Base-by-base conservation (phyloP, 768 basidiomycete genomes). In the Naganishia friedmannii region DNA sequence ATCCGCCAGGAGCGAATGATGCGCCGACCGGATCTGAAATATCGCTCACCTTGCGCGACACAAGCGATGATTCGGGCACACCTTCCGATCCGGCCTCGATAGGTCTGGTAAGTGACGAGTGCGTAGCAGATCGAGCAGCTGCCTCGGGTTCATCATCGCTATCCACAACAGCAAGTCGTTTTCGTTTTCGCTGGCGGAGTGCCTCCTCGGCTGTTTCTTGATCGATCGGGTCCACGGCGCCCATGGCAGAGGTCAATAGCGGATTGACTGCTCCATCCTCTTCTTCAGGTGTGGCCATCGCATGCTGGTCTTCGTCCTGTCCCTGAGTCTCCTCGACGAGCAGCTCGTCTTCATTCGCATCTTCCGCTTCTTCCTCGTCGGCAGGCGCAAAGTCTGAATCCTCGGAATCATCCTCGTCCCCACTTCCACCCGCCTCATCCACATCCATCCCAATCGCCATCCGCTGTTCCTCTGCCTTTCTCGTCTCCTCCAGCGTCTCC, bases 401-500 rank as follows among this genome's bases (percentile, higher is more conserved):
- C 66, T 69, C 69, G 19, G 51, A 17, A 13, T 74, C 73, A 29
- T 72, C 74, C 29, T 73, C 75, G 0, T 28, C 71, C 15, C 73
- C 73, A 2, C 53, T 73, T 5, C 69, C 76, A 12, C 53, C 63
- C n/a, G 68, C 70, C n/a, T 70, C 67, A 6, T 72, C 73, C 21
- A 48, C 46, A 26, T 46, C 55, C 55, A 12, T 31, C 13, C 42
- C 68, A 6, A 29, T n/a, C 8, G 55, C 37, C 37, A 63, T 31
- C 23, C 37, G 39, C 26, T 42, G 39, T 42, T 63, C 60, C 26
- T 63, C 60, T 3, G 60, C 60, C 60, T 26, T 63, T 42, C 60
- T 48, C 45, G 68, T 31, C 34, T 32, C 56, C 56, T 57, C 42
- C 42, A 68, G 19, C 17, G 48, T 53, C n/a, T 34, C 67, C 17